These are phyloP conservation scores for Blastobotrys arbuscula DNA, from an alignment of 1,139 yeast genomes.

Conservation along the genomic window DNA sequence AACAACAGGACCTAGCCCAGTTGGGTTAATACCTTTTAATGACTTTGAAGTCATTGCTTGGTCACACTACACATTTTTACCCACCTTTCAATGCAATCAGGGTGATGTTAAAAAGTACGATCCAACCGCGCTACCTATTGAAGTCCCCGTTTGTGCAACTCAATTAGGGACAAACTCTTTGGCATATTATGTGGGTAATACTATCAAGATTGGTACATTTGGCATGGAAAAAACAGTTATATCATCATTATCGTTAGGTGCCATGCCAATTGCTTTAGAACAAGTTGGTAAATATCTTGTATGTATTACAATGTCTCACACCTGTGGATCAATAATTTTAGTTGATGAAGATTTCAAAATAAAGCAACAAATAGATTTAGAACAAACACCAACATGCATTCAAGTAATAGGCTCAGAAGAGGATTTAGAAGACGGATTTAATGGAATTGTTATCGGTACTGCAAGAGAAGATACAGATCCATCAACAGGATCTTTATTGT, in stretches of 20 bases:
- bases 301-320: not conserved
- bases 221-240: not conserved
- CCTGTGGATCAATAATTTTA: conserved; percentile 3
- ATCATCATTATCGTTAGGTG: not conserved
- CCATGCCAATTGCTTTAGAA: not conserved
- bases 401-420: not conserved
- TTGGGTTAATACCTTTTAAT: not conserved
- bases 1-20: conserved; percentile 4
- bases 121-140: not conserved
- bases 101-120: not conserved
- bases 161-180: not conserved
- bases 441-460: conserved; percentile 15
- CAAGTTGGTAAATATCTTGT: not conserved
- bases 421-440: conserved; percentile 6
- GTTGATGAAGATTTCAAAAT: not conserved
- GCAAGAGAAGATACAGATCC: conserved; percentile 7
- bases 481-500: conserved; percentile 5
- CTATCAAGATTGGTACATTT: not conserved
- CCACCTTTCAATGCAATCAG: not conserved
- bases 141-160: conserved; percentile 2
- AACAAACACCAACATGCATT: conserved; percentile 9
- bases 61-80: conserved; percentile 5
- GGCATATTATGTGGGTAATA: not conserved
- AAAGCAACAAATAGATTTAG: conserved; percentile 4
- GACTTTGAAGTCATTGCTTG: not conserved